Base-by-base conservation (phyloP, 371 early-diverging fungal species). In the Haplosporangium sp. region DNA sequence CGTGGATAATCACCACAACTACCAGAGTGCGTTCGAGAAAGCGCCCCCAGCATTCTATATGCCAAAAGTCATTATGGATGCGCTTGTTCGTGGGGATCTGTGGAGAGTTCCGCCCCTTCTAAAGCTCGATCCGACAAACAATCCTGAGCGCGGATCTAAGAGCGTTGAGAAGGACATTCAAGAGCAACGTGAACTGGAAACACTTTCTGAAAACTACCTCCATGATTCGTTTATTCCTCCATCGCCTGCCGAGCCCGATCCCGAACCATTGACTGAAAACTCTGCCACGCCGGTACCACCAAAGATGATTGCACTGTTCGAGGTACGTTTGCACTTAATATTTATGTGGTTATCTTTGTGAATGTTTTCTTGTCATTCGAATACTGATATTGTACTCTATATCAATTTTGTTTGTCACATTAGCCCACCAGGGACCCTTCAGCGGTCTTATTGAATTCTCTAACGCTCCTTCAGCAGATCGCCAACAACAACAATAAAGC, bases 241-340 rank as follows among this genome's bases (percentile, higher is more conserved):
- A 1, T 70, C 76, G 16, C 76, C 76, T 14, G 70, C 69, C 1
- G 76, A 75, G 38, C 76, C 76, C 0, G 67, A 75, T 46, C 51
- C 46, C 13, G 76, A 75, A 12, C 67, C 59, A 13, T 37, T 43
- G 41, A 36, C 56, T 18, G 3, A 13, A 6, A 18, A 20, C 38
- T 7, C 59, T n/a, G 3, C 61, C 5, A 7, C 20, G 11, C 16
- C 37, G 2, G 45, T 42, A 14, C 11, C 42, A 36, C 50, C 50
- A 50, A 63, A 54, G 55, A 42, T 14, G 21, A 63, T 63, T 36
- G 43, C 47, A 23, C 55, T 63, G 36, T 46, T 54, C 41, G 55
- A 63, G 55, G 64, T 63, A 46, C 47, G 20, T 45, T 45, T 45
- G 45, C 5, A 23, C 16, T 59, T 36, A 9, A n/a, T 7, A 11